Evolutionary conservation across 2,329 filamentous ascomycete genomes (phyloP).

Genomic region (Talaromyces sp.): DNA sequence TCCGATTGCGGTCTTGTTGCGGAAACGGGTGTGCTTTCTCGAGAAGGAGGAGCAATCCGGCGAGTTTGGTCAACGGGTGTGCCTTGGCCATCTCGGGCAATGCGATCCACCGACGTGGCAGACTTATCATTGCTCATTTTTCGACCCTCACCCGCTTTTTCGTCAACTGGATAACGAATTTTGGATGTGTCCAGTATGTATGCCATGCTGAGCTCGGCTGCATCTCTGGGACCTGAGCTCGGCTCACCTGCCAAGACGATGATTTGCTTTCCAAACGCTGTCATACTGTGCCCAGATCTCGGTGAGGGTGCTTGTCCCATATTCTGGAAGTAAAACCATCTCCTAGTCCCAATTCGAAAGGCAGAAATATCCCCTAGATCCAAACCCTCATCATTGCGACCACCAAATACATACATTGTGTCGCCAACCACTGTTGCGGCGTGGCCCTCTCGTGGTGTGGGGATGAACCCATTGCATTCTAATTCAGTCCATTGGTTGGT

Average conservation of each 20-base stretch:
- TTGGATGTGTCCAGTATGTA: slow-evolving; percentile 94
- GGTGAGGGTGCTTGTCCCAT: slow-evolving; percentile 96
- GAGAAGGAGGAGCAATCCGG: slow-evolving; percentile 34
- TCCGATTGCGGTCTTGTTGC: slow-evolving; percentile 23
- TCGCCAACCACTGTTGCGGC: slow-evolving; percentile 90
- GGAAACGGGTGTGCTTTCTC: slow-evolving; percentile 38
- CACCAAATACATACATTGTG: slow-evolving; percentile 99
- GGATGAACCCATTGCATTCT: slow-evolving; percentile 97
- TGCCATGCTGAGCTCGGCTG: slow-evolving; percentile 78
- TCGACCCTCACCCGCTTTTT: slow-evolving; percentile 34
- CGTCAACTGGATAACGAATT: slow-evolving; percentile 89
- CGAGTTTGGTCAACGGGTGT: slow-evolving; percentile 29
- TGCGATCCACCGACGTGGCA: slow-evolving; percentile 33
- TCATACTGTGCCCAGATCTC: slow-evolving; percentile 96
- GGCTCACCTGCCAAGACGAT: slow-evolving; percentile 92
- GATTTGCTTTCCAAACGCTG: slow-evolving; percentile 84
- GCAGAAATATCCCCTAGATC: slow-evolving; percentile 92
- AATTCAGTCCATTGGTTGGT: slow-evolving; percentile 79
- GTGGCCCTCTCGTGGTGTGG: slow-evolving; percentile 87
- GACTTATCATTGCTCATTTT: slow-evolving; percentile 42
- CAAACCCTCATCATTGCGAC: slow-evolving; percentile 84
- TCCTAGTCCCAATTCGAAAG: slow-evolving; percentile 70
- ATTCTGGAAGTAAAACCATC: slow-evolving; percentile 99
- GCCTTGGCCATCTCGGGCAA: slow-evolving; percentile 39
- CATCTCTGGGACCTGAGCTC: slow-evolving; percentile 74